Evolutionary conservation across 1,139 yeast genomes (phyloP).

Genomic region (Hyphopichia khmerensis): DNA sequence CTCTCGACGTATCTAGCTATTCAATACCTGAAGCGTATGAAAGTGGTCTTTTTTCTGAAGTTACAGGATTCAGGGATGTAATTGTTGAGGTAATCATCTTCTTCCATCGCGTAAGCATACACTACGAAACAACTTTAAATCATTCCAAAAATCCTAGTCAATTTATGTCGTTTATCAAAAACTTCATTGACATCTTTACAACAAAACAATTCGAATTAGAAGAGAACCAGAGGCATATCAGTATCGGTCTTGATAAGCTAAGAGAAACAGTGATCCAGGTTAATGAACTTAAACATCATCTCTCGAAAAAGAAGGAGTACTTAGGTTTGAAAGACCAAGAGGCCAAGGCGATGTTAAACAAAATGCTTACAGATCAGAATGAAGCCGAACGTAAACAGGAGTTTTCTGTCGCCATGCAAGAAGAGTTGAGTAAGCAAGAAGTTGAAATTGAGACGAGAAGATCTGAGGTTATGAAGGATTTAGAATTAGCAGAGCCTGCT

Average conservation of each 20-base stretch:
- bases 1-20: constrained; percentile 51
- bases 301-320: constrained; percentile 53
- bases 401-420: constrained; percentile 77
- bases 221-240: constrained; percentile 69
- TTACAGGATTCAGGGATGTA: constrained; percentile 38
- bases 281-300: constrained; percentile 51
- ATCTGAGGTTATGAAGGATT: constrained; percentile 55
- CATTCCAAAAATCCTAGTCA: constrained; percentile 40
- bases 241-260: constrained; percentile 70
- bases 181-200: constrained; percentile 45
- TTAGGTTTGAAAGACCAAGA: constrained; percentile 60
- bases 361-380: constrained; percentile 83
- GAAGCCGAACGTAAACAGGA: constrained; percentile 91
- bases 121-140: constrained; percentile 10
- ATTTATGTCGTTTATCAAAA: constrained; percentile 51
- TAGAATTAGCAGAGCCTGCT: constrained; percentile 80
- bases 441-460: constrained; percentile 56
- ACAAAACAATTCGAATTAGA: constrained; percentile 52
- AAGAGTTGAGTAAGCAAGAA: constrained; percentile 69
- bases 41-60: constrained; percentile 13
- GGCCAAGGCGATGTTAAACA: constrained; percentile 70
- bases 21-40: constrained; percentile 24
- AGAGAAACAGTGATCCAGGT: constrained; percentile 79
- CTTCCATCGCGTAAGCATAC: constrained; percentile 36
- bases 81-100: constrained; percentile 47